phyloP scores from a whole-genome alignment of 2,329 filamentous ascomycete genomes.

The Arthrinium phaeospermum region DNA sequence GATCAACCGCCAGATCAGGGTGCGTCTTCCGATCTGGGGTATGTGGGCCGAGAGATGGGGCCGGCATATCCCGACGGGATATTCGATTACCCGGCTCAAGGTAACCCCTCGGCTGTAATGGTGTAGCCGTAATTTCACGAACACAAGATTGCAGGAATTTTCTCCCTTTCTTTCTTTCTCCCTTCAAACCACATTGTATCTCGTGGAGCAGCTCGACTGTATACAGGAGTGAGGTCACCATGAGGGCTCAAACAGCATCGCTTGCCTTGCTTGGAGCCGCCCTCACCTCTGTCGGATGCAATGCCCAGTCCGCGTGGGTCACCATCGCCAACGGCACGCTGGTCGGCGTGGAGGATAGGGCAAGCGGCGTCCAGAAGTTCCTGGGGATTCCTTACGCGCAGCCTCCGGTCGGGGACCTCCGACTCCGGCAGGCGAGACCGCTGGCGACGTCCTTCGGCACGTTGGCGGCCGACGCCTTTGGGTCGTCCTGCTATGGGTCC shows the following conservation, averaged over 20 bases:
- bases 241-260: background rate
- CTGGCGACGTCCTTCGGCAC: background rate
- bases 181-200: background rate
- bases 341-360: background rate
- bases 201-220: background rate
- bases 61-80: background rate
- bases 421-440: background rate
- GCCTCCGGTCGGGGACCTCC: background rate
- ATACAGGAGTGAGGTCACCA: background rate
- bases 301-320: background rate
- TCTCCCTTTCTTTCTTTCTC: too few species aligned
- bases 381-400: background rate
- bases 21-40: background rate
- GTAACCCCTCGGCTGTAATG: background rate
- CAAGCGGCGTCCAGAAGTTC: background rate
- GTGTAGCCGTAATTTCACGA: background rate
- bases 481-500: background rate
- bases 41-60: background rate
- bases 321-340: background rate
- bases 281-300: background rate
- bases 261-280: background rate
- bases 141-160: background rate
- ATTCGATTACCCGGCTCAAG: background rate
- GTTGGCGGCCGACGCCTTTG: background rate
- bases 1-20: background rate